phyloP scores from a whole-genome alignment of 768 basidiomycete genomes.

The Tylopilus felleus region DNA sequence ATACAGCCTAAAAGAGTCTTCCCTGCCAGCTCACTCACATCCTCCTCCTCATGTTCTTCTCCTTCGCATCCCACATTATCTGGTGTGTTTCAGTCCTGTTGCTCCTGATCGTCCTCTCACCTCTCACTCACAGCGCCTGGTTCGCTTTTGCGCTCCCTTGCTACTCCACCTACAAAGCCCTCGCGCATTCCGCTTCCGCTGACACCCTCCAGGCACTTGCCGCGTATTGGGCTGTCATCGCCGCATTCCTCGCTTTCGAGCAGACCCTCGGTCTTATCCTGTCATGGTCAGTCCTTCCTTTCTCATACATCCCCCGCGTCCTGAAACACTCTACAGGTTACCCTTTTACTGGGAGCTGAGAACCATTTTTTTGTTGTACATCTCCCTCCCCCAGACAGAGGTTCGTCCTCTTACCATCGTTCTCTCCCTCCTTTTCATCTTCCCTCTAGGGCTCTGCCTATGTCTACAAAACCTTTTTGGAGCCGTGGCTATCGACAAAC shows the following conservation, averaged over 20 bases:
- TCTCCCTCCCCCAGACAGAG: slow-evolving; percentile 68
- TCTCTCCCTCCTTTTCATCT: slow-evolving; percentile 4
- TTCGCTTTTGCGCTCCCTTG: slow-evolving; percentile 65
- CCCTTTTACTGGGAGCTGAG: slow-evolving; percentile 77
- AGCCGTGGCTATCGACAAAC: slow-evolving; percentile 58
- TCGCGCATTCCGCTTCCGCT: slow-evolving; percentile 48
- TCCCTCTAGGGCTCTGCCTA: slow-evolving; percentile 60
- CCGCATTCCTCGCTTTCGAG: slow-evolving; percentile 58
- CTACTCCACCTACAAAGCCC: slow-evolving; percentile 65
- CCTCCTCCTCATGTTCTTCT: background rate
- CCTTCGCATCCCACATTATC: slow-evolving; percentile 43
- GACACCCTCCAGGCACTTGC: slow-evolving; percentile 57
- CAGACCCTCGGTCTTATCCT: slow-evolving; percentile 61
- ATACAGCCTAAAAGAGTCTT: too few species aligned
- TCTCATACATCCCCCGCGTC: background rate
- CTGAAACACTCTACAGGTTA: slow-evolving; percentile 44
- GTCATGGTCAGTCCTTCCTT: slow-evolving; percentile 48
- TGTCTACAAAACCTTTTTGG: slow-evolving; percentile 56
- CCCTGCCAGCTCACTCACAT: too few species aligned
- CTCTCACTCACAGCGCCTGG: slow-evolving; percentile 53
- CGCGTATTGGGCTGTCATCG: slow-evolving; percentile 65
- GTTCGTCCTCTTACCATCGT: slow-evolving; percentile 32
- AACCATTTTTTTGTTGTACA: slow-evolving; percentile 63
- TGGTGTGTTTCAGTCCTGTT: slow-evolving; percentile 32
- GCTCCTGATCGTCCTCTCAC: background rate